These are phyloP conservation scores for Leptodermis oblonga DNA, from an alignment of 257 asterid genomes.

Conservation along the genomic window DNA sequence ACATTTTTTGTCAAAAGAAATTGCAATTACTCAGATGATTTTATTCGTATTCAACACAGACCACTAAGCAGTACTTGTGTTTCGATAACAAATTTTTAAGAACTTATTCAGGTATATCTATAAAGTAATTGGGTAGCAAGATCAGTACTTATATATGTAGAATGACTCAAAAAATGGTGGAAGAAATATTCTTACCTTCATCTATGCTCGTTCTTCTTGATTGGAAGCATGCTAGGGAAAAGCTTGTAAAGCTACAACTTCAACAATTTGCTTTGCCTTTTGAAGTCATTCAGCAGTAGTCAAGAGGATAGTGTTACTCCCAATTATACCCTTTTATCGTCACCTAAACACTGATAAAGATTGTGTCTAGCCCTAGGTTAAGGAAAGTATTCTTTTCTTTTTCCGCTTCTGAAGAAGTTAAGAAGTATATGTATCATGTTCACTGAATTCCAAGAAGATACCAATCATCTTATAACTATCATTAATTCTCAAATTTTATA, in stretches of 20 bases:
- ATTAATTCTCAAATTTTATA: background rate
- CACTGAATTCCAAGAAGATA: background rate
- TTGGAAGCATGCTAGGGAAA: background rate
- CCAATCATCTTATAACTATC: background rate
- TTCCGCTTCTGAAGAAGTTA: background rate
- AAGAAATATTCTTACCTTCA: background rate
- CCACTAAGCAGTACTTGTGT: background rate
- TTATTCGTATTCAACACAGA: background rate
- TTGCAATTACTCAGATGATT: background rate
- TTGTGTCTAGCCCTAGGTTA: background rate
- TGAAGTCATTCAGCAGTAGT: background rate
- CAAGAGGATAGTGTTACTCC: background rate
- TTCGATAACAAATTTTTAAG: constrained; percentile 1
- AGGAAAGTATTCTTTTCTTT: background rate
- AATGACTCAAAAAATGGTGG: background rate
- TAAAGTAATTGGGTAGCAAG: background rate
- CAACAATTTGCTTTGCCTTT: background rate
- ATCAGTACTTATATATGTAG: background rate
- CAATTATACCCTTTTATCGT: background rate
- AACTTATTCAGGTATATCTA: background rate
- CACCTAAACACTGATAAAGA: background rate
- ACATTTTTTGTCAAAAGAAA: background rate
- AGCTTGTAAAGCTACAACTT: background rate
- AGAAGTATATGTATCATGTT: background rate
- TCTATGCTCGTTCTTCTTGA: background rate